Evolutionary conservation across 2,329 filamentous ascomycete genomes (phyloP).

Genomic region (Plectosphaerella cucumerina): DNA sequence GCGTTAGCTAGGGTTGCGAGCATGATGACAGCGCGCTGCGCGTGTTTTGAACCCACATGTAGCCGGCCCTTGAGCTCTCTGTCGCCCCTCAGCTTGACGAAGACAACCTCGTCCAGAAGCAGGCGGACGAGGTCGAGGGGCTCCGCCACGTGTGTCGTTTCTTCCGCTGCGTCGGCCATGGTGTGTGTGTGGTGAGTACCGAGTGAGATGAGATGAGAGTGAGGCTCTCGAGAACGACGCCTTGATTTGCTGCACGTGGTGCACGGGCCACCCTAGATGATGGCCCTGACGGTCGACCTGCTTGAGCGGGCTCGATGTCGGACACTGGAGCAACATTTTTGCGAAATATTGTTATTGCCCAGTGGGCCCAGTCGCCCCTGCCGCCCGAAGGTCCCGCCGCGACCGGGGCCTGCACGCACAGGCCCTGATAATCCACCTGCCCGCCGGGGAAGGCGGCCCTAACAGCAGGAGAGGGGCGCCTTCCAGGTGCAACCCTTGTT

Average conservation of each 20-base stretch:
- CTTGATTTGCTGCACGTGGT: not conserved
- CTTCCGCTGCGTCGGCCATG: constrained; percentile 84
- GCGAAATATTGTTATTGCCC: no score
- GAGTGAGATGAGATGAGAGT: not conserved
- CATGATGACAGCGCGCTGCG: not conserved
- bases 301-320: no score
- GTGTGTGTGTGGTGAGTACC: constrained; percentile 13
- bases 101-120: constrained; percentile 91
- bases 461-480: not conserved
- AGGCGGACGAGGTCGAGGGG: constrained; percentile 94
- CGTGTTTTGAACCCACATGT: constrained; percentile 60
- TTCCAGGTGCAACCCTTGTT: not conserved
- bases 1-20: not conserved
- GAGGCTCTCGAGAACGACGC: not conserved
- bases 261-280: no score
- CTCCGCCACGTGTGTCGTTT: constrained; percentile 71
- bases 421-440: not conserved
- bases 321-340: no score
- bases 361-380: no score
- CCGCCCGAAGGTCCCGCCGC: no score
- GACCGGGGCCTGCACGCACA: no score
- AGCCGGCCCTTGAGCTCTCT: constrained; percentile 91
- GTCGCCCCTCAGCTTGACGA: constrained; percentile 94
- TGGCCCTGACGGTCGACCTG: not conserved
- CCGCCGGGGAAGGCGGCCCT: not conserved